Evolutionary conservation across 805 yeast species (phyloP).

Genomic region (Starmerella tilneyi): DNA sequence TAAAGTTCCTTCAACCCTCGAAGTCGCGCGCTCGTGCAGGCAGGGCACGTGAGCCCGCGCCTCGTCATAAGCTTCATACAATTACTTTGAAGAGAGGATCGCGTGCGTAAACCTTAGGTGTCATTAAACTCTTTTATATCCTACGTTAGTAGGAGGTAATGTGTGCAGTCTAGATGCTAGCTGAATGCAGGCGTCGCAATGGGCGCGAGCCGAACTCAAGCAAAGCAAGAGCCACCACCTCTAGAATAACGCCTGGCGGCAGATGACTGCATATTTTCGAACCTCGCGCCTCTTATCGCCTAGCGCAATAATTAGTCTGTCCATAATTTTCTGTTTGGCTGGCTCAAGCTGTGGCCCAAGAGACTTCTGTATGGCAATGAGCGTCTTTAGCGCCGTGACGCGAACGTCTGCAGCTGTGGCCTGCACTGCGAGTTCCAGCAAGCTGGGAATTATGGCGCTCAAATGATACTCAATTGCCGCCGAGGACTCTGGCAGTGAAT

Average conservation of each 20-base stretch:
- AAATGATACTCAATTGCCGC: constrained; percentile 5
- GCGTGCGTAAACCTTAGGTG: too few relatives aligned
- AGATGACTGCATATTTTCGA: constrained; percentile 64
- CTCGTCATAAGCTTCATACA: too few relatives aligned
- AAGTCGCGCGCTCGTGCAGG: too few relatives aligned
- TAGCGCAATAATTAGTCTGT: constrained; percentile 41
- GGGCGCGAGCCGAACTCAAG: too few relatives aligned
- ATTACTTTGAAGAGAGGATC: too few relatives aligned
- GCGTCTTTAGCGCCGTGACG: constrained; percentile 6
- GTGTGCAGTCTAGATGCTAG: neutral
- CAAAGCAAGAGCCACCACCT: too few relatives aligned
- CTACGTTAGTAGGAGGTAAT: too few relatives aligned
- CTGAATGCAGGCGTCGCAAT: too few relatives aligned
- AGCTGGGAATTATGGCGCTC: constrained; percentile 1
- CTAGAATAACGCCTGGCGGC: constrained; percentile 46
- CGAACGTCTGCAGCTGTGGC: constrained; percentile 4
- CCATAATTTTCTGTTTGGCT: constrained; percentile 33
- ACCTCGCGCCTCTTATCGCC: constrained; percentile 69
- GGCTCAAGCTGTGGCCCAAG: constrained; percentile 2
- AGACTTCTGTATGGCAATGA: constrained; percentile 9
- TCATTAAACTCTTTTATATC: too few relatives aligned
- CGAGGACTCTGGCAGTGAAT: constrained; percentile 13
- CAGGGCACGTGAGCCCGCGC: too few relatives aligned
- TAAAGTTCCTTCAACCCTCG: too few relatives aligned
- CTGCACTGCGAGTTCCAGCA: constrained; percentile 1